A percentile compares a stretch with the other conserved stretches of the same genome.
phyloP scores from a whole-genome alignment of 345 rosid genomes.

The Eucalyptus cloeziana region DNA sequence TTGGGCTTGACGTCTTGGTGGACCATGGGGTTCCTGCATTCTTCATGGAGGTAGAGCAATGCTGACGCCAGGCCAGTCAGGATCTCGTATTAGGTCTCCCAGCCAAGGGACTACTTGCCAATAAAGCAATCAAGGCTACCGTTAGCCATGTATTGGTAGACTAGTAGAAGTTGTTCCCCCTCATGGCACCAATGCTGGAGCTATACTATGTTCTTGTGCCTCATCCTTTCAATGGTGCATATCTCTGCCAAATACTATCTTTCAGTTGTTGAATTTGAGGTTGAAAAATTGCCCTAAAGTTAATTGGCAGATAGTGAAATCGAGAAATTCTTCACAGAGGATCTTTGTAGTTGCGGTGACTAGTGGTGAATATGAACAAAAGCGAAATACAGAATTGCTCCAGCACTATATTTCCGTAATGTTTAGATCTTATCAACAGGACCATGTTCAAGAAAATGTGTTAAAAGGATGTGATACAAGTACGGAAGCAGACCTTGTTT shows the following conservation, averaged over 20 bases:
- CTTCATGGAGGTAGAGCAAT: constrained; percentile 28
- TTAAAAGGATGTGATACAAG: not conserved
- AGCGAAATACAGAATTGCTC: no score
- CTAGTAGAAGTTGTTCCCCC: constrained; percentile 13
- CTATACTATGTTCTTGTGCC: constrained; percentile 33
- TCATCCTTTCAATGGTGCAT: constrained; percentile 26
- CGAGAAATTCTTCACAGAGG: not conserved
- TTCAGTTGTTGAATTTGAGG: constrained; percentile 7
- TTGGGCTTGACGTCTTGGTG: constrained; percentile 30
- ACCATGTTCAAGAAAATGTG: not conserved
- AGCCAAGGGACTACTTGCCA: constrained; percentile 8
- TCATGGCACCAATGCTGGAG: constrained; percentile 40
- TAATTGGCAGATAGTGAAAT: not conserved
- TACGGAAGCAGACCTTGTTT: constrained; percentile 5
- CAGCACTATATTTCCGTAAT: no score
- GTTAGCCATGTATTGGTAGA: constrained; percentile 32
- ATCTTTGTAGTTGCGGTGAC: not conserved
- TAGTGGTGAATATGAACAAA: no score
- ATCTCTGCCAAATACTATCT: constrained; percentile 23
- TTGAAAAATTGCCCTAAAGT: not conserved
- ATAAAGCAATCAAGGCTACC: constrained; percentile 33
- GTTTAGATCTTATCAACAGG: not conserved
- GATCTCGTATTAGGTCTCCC: constrained; percentile 16
- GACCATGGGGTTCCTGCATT: constrained; percentile 21
- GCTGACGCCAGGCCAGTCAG: constrained; percentile 27